phyloP scores from a whole-genome alignment of 2,329 filamentous ascomycete species.

The Catunica adiposa region DNA sequence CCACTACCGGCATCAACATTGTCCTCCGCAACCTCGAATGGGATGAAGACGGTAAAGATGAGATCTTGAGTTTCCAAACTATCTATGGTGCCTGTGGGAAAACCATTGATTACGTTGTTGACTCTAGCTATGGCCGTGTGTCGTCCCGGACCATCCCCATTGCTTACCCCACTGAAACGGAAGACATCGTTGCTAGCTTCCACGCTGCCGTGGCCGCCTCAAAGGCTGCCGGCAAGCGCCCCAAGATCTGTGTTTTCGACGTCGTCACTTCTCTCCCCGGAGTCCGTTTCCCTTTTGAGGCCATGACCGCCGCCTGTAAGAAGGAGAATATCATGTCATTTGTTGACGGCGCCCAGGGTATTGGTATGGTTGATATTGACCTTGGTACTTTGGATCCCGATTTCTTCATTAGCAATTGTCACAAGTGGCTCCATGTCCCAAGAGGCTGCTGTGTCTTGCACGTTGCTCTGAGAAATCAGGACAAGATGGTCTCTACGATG shows the following conservation, averaged over 20 bases:
- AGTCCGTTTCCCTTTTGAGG: constrained; percentile 62
- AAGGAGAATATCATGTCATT: constrained; percentile 53
- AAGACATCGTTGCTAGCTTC: constrained; percentile 47
- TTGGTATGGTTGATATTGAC: constrained; percentile 64
- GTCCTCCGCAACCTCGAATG: constrained; percentile 62
- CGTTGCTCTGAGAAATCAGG: constrained; percentile 60
- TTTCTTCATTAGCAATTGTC: constrained; percentile 74
- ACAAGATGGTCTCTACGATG: constrained; percentile 53
- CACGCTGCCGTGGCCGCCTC: constrained; percentile 37
- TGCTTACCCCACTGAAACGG: constrained; percentile 53
- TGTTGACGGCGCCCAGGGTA: constrained; percentile 70
- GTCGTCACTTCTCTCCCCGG: constrained; percentile 65
- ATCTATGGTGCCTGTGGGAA: constrained; percentile 67
- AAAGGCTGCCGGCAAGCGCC: constrained; percentile 39
- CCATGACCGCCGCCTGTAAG: constrained; percentile 45
- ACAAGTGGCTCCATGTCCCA: constrained; percentile 80
- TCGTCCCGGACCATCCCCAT: constrained; percentile 39
- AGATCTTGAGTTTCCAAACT: constrained; percentile 62
- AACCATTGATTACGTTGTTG: constrained; percentile 52
- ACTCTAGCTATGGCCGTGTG: constrained; percentile 37
- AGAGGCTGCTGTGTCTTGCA: constrained; percentile 69
- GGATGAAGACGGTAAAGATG: constrained; percentile 53
- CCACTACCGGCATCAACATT: constrained; percentile 61
- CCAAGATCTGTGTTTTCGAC: constrained; percentile 50
- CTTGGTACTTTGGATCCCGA: constrained; percentile 53